Conservation (phyloP, 1,284 basidiomycete species). For the Ceratobasidium sp. region DNA sequence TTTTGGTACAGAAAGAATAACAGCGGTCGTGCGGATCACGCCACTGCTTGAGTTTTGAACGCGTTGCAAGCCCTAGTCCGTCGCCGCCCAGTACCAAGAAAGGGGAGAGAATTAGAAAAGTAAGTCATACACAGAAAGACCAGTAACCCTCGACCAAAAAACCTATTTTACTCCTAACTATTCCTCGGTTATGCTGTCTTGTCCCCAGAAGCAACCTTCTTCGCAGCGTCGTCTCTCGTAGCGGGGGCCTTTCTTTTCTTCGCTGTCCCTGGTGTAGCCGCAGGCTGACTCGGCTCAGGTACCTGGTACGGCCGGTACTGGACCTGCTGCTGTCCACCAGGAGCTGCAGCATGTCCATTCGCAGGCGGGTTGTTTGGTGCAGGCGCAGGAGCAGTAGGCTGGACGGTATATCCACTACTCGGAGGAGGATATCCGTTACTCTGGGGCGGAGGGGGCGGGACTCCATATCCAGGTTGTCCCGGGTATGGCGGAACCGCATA, state of each 20-base stretch:
- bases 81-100: no score
- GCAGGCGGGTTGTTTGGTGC: background rate
- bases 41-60: no score
- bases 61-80: no score
- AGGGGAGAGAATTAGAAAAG: no score
- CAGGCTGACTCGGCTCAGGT: background rate
- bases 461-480: slow-evolving; percentile 8
- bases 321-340: background rate
- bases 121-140: no score
- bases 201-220: slow-evolving; percentile 7
- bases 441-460: background rate
- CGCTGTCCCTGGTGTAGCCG: background rate
- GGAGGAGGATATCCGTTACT: slow-evolving; percentile 3
- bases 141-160: no score
- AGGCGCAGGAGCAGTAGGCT: background rate
- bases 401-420: background rate
- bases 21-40: no score
- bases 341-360: slow-evolving; percentile 5
- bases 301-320: slow-evolving; percentile 29
- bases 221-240: no score
- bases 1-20: no score
- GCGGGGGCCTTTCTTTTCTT: slow-evolving; percentile 19
- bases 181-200: slow-evolving; percentile 2
- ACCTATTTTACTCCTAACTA: no score
- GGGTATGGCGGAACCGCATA: background rate